Conservation (phyloP, 768 basidiomycete species). For the Hygrocybe coccinea region DNA sequence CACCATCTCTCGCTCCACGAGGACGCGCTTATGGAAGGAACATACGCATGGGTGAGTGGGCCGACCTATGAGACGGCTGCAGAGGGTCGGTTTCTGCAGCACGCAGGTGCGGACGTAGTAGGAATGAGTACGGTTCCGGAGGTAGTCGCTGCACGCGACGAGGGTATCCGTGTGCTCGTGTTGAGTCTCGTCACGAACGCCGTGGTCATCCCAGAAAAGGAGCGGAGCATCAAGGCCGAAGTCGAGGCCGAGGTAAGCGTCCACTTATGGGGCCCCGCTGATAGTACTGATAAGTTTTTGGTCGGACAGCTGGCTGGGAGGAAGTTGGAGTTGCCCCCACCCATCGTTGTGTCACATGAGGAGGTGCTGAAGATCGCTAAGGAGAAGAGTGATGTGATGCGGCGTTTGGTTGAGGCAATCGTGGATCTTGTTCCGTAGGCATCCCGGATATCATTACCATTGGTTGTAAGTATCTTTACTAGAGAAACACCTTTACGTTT, state of each 20-base stretch:
- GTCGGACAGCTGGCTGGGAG: conserved; percentile 57
- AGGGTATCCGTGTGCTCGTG: conserved; percentile 70
- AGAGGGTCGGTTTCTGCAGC: conserved; percentile 72
- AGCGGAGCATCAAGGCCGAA: conserved; percentile 66
- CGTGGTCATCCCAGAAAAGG: conserved; percentile 67
- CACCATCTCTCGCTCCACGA: conserved; percentile 51
- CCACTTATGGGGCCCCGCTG: background rate
- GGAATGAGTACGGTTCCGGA: conserved; percentile 94
- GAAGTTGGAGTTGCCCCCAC: conserved; percentile 36
- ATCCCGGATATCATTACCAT: no score
- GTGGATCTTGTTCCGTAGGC: conserved; percentile 33
- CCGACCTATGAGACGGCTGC: conserved; percentile 89
- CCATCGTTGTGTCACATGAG: conserved; percentile 63
- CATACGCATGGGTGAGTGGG: conserved; percentile 86
- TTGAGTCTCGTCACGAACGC: conserved; percentile 83
- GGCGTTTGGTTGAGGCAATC: conserved; percentile 60
- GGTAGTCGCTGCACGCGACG: conserved; percentile 74
- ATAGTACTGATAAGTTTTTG: background rate
- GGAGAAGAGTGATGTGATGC: conserved; percentile 69
- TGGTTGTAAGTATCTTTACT: no score
- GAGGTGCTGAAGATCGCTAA: conserved; percentile 68
- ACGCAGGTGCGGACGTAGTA: conserved; percentile 81
- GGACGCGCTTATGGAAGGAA: conserved; percentile 68
- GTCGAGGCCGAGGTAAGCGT: conserved; percentile 67
- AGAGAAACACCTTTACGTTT: no score